Evolutionary conservation across 179 eudicot genomes (phyloP), one percentile per base, ranked within the genome.

Genomic region (Beta lomatogona): DNA sequence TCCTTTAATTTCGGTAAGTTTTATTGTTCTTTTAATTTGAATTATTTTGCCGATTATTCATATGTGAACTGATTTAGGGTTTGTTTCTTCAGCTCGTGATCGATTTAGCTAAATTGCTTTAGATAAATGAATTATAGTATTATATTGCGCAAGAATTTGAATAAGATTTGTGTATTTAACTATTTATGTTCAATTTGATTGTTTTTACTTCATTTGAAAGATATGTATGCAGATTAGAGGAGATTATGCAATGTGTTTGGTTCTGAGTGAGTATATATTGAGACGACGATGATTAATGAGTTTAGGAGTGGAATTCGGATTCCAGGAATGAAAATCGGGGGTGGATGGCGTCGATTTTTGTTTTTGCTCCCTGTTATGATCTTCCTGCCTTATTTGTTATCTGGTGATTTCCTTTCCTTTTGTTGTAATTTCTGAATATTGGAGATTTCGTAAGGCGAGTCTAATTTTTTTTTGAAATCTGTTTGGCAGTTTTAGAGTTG

Each of bases 401-500:
- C 90, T 36, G 88, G 88, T 88, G 83, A 84, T 6, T 70, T 19
- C 4, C 45, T 54, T 50, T 46, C 50, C 54, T 19, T 36, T 57
- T 21, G 53, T 72, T 71, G 4, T 48, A 4, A 50, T 71, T 46
- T 54, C 11, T 54, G 22, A 15, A 73, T 25, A 7, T 55, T 74
- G 48, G 18, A 55, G 2, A 1, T 31, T 16, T 14, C 4, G 6
- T n/a, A 7, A 53, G 1, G 16, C 25, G 46, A 7, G 36, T 25
- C 36, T 72, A 53, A 72, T 72, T 5, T 53, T 10, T 6, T 57
- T 55, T 11, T 57, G 36, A 53, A 31, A 4, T 31, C 6, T 58
- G 31, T 65, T 80, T 50, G 77, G 69, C 90, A 94, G 97, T 92
- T 83, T 78, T 88, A 75, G 91, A 93, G 82, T 73, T 93, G 92